Base-by-base conservation (phyloP, 2,329 filamentous ascomycete species). In the Monilinia laxa region DNA sequence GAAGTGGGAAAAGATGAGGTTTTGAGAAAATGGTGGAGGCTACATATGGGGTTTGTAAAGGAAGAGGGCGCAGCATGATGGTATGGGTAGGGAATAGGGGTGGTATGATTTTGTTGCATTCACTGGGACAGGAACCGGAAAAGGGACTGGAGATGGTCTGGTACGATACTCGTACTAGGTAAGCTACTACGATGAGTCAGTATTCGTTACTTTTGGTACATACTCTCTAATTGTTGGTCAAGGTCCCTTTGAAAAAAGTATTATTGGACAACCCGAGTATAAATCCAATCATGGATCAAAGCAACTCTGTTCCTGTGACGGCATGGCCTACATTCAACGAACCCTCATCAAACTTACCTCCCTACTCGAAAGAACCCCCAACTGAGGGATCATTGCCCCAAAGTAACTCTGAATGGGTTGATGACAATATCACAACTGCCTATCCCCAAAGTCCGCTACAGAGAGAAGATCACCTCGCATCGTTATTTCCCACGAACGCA, bases 11-110 rank as follows among this genome's bases (percentile, higher is more conserved):
- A 60, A 25, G 69, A 73, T 65, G 31, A 67, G 31, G 67, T 65
- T 20, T 55, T 75, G 7, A 71, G 69, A 57, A 57, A 65, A 25
- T 74, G 73, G 72, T 75, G 74, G 74, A 71, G 73, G 54, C 55
- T 73, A 1, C 64, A 68, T 35, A 75, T 75, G 74, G 72, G 73
- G 14, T 74, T 69, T 68, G 20, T 45, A 23, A 64, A 57, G 25
- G 62, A 7, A 4, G 52, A 35, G 28, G 9, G 42, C 23, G 52
- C 49, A 16, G 23, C 11, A 7, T 55, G 16, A 63, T 16, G 40
- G 9, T 3, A 3, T 14, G 49, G 14, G 38, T 7, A 35, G 40
- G 23, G 5, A 25, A n/a, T 20, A 14, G 6, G 12, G 9, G 31
- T 54, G n/a, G 49, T 31, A n/a, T 54, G 59, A 28, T 54, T 54